phyloP scores from a whole-genome alignment of 140 eudicot genomes.

The Flaveria floridana region DNA sequence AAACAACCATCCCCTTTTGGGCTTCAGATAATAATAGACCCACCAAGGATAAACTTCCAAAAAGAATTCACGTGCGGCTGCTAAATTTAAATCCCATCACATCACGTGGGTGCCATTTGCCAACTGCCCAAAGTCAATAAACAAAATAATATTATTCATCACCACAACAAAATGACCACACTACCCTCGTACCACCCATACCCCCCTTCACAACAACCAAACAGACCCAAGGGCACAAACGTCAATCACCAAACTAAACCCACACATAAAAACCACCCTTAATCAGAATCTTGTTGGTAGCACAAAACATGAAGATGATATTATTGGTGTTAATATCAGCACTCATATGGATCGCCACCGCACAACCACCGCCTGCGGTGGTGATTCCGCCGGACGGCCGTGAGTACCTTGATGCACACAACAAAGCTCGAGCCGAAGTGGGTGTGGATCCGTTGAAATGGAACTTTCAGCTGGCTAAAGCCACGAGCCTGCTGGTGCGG shows the following conservation, averaged over 20 bases:
- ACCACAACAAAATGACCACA: background rate
- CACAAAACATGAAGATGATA: constrained; percentile 26
- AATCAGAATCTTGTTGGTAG: background rate
- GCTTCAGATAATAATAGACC: background rate
- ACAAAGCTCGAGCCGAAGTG: constrained; percentile 68
- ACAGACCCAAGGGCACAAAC: constrained; percentile 12
- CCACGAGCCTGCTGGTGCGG: constrained; percentile 58
- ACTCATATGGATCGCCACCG: constrained; percentile 20
- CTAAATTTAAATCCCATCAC: constrained; percentile 36
- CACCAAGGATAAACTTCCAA: constrained; percentile 29
- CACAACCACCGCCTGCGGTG: constrained; percentile 36
- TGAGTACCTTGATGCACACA: constrained; percentile 66
- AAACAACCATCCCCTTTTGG: background rate
- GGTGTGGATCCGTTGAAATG: constrained; percentile 68
- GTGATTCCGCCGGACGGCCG: constrained; percentile 38
- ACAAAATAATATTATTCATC: background rate
- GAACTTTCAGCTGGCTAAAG: constrained; percentile 61
- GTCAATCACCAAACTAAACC: constrained; percentile 9
- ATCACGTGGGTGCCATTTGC: constrained; percentile 49
- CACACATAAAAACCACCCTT: constrained; percentile 18
- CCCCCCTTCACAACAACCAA: background rate
- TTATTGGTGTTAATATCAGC: background rate
- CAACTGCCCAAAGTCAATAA: constrained; percentile 47
- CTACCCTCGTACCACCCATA: constrained; percentile 4
- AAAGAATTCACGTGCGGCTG: constrained; percentile 41